Evolutionary conservation across 495 filamentous ascomycete species (phyloP).

Genomic region (Penicillium ochrochloron): DNA sequence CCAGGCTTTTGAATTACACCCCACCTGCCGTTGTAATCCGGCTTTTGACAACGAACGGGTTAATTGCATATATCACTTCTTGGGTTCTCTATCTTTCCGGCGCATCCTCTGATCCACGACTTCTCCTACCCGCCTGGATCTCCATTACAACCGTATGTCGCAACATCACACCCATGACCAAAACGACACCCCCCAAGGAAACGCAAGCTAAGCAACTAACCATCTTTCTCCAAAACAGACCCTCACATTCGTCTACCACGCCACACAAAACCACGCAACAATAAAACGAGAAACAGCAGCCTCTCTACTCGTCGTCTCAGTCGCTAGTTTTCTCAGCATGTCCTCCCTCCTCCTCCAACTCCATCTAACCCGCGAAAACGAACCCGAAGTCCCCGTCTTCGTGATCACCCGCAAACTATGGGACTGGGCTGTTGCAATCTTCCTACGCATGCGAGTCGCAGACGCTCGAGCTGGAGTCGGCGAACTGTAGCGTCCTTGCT

Average conservation of each 20-base stretch:
- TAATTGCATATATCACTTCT: slow-evolving; percentile 81
- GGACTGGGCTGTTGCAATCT: slow-evolving; percentile 48
- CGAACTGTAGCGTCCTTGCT: slow-evolving; percentile 28
- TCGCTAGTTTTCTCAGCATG: slow-evolving; percentile 77
- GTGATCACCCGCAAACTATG: slow-evolving; percentile 54
- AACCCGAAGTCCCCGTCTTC: slow-evolving; percentile 65
- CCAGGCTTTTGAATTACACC: slow-evolving; percentile 84
- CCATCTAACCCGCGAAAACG: slow-evolving; percentile 67
- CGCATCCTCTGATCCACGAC: slow-evolving; percentile 72
- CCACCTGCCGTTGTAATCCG: slow-evolving; percentile 83
- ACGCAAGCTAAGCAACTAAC: background rate
- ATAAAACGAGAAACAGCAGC: slow-evolving; percentile 81
- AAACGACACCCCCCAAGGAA: too few species aligned
- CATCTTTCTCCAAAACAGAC: slow-evolving; percentile 49
- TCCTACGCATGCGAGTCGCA: slow-evolving; percentile 47
- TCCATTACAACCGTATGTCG: slow-evolving; percentile 73
- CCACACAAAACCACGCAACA: slow-evolving; percentile 78
- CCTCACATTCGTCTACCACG: slow-evolving; percentile 77
- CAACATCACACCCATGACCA: background rate
- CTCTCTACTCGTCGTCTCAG: slow-evolving; percentile 75
- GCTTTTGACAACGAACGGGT: slow-evolving; percentile 75
- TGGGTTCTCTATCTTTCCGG: slow-evolving; percentile 78
- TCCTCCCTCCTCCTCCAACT: slow-evolving; percentile 69
- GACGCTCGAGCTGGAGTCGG: slow-evolving; percentile 30
- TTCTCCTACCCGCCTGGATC: slow-evolving; percentile 86